Conservation (phyloP, 257 asterid genomes). For the Solanum medicagineum region DNA sequence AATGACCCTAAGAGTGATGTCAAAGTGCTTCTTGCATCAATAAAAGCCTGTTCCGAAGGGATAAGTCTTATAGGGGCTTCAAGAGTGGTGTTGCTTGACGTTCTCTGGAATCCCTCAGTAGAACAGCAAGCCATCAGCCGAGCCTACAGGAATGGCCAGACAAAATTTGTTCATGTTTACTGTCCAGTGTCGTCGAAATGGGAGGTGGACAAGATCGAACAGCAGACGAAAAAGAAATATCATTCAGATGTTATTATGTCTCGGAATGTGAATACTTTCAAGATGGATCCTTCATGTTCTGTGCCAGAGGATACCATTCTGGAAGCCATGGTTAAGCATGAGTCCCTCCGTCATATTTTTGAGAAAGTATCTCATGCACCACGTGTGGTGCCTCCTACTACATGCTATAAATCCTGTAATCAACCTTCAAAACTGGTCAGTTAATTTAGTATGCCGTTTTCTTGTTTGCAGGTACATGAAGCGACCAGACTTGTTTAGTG, state of each 20-base stretch:
- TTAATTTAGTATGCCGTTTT: constrained; percentile 9
- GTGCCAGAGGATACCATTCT: constrained; percentile 32
- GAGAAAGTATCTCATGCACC: constrained; percentile 42
- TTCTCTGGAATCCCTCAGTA: constrained; percentile 70
- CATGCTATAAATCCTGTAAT: neutral
- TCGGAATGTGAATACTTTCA: neutral
- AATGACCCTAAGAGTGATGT: constrained; percentile 33
- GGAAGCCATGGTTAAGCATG: constrained; percentile 38
- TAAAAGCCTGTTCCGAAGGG: constrained; percentile 66
- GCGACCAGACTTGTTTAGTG: neutral
- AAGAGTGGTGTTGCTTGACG: constrained; percentile 68
- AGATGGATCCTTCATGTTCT: neutral
- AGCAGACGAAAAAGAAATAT: constrained; percentile 36
- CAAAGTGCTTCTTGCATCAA: constrained; percentile 65
- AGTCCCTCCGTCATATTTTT: constrained; percentile 12
- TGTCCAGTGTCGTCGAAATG: constrained; percentile 32
- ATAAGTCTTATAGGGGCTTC: constrained; percentile 78
- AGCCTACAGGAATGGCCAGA: constrained; percentile 76
- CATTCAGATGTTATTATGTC: constrained; percentile 43
- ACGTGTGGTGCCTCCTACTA: neutral
- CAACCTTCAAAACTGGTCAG: constrained; percentile 10
- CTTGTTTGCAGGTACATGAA: neutral
- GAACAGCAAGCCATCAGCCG: constrained; percentile 68
- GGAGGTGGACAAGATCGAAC: constrained; percentile 39
- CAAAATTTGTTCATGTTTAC: constrained; percentile 51